A percentile compares a stretch with the other conserved stretches of the same genome.
phyloP scores from a whole-genome alignment of 78 protist genomes.

The Dictyostelium brefeldianum region DNA sequence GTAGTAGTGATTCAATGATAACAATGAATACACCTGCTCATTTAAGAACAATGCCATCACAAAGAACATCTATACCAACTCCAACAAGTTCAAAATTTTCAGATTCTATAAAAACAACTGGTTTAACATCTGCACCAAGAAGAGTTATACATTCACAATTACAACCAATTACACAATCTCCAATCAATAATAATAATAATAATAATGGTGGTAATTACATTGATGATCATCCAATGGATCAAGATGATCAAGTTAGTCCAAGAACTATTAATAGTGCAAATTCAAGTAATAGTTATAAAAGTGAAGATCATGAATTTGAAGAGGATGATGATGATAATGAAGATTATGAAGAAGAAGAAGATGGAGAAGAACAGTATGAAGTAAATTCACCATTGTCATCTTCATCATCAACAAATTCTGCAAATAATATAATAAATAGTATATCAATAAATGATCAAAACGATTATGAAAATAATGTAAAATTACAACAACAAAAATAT shows the following conservation, averaged over 20 bases:
- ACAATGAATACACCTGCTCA: conserved; percentile 15
- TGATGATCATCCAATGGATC: conserved; percentile 7
- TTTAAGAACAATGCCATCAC: background rate
- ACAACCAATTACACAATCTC: background rate
- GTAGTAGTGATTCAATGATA: background rate
- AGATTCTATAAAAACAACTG: conserved; percentile 18
- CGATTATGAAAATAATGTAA: background rate
- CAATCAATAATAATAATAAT: too few relatives aligned
- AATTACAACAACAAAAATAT: background rate
- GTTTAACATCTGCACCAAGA: background rate
- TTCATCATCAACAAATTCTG: background rate
- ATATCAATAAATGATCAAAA: background rate
- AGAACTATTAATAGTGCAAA: background rate
- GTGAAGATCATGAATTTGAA: background rate
- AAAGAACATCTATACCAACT: conserved; percentile 9
- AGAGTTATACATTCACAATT: background rate
- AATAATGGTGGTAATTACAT: background rate
- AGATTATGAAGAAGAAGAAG: background rate
- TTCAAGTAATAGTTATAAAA: background rate
- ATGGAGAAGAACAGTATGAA: background rate
- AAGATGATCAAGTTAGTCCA: background rate
- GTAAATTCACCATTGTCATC: background rate
- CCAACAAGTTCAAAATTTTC: conserved; percentile 15
- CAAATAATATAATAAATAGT: background rate
- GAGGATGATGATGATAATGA: background rate